Base-by-base conservation (phyloP, 1,284 basidiomycete species). In the Wallemia ichthyophaga region DNA sequence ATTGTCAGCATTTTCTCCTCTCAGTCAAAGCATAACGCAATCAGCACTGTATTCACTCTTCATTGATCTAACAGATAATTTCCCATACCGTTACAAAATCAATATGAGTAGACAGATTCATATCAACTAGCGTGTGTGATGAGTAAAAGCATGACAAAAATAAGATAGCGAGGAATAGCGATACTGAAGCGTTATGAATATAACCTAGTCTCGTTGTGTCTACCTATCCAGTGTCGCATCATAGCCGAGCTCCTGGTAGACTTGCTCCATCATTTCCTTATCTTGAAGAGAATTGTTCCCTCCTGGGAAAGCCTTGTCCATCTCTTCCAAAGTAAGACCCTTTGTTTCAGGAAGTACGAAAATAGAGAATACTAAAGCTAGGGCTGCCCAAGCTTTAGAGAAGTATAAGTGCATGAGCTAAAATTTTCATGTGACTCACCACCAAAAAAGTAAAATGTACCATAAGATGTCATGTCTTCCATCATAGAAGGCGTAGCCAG, bases 401-500 rank as follows among this genome's bases (percentile, higher is more conserved):
- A 7, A 7, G 28, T n/a, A n/a, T 31, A 7, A 31, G 28, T 17
- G 17, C 28, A 31, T 31, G 7, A 31, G 7, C 17, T 31, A 17
- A 31, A 7, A 7, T 7, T 31, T 7, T 31, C 7, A 31, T 31
- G 28, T 31, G 28, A 55, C 25, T 55, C 19, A 23, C 28, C 28
- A 31, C 15, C 56, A 1, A 61, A 26, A 13, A 61, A 54, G 61
- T 57, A 61, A 37, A 60, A 58, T 19, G 53, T 25, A n/a, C 61
- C 59, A 15, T 27, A 56, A 2, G 55, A 56, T 25, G 25, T 56
- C 15, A 62, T 53, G 37, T 56, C 62, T 25, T 59, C 62, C 17
- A 63, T 60, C 63, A 64, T 65, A 26, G 60, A 58, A 26, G 61
- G 64, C 15, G 62, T 59, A 21, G 61, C 64, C 23, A 61, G 55